These are phyloP conservation scores for Neonectria faginata DNA, from an alignment of 2,329 filamentous ascomycete genomes.

Conservation along the genomic window DNA sequence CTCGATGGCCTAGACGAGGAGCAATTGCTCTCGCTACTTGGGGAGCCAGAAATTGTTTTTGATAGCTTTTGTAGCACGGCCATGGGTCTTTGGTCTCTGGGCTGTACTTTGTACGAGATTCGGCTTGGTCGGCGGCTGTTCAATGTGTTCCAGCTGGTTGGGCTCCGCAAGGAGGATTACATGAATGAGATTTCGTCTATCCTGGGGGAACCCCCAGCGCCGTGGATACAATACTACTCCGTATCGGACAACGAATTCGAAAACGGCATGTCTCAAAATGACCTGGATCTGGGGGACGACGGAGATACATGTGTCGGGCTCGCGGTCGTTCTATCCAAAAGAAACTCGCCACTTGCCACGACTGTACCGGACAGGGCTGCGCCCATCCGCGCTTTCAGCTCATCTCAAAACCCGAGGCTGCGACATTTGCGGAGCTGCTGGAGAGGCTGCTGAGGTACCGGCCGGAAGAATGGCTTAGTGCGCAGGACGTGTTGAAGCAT, in stretches of 20 bases:
- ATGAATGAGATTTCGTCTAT: no score
- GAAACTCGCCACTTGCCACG: background rate
- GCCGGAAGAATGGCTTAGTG: background rate
- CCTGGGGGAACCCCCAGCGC: no score
- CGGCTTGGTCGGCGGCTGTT: no score
- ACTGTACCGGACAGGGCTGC: background rate
- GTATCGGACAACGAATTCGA: no score
- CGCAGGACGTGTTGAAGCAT: background rate
- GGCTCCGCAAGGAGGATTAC: no score
- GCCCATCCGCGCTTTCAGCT: background rate
- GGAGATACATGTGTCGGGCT: background rate
- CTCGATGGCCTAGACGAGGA: background rate
- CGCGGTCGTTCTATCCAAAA: background rate
- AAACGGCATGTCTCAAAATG: background rate
- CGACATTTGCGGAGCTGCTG: background rate
- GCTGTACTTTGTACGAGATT: no score
- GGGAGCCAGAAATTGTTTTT: no score
- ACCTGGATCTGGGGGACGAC: background rate
- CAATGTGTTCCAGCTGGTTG: no score
- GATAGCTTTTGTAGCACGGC: no score
- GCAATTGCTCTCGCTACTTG: no score
- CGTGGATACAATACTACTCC: no score
- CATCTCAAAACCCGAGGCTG: background rate
- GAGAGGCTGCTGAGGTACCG: background rate
- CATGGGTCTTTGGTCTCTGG: no score